Evolutionary conservation across 129 eudicot species (phyloP).

Genomic region (Arctium lappa): DNA sequence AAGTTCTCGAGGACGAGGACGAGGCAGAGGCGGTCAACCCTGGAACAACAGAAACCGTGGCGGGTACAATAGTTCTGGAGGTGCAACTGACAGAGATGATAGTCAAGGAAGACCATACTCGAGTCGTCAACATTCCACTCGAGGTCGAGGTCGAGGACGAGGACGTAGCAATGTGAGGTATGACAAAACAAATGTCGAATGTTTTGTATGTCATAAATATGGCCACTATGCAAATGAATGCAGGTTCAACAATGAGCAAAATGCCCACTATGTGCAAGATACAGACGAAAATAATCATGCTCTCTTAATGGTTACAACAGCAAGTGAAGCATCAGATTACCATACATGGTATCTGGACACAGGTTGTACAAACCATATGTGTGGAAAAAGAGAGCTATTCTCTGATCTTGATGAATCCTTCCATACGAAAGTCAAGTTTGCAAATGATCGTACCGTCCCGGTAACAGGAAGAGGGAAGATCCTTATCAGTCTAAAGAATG

Average conservation of each 20-base stretch:
- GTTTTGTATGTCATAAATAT: not conserved
- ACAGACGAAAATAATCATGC: too few relatives aligned
- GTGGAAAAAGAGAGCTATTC: too few relatives aligned
- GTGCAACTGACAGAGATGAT: not conserved
- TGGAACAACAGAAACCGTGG: not conserved
- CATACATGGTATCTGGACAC: constrained; percentile 18
- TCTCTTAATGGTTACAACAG: not conserved
- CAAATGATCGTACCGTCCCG: too few relatives aligned
- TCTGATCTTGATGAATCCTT: too few relatives aligned
- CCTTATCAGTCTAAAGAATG: too few relatives aligned
- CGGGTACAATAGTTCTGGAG: not conserved
- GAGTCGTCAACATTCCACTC: not conserved
- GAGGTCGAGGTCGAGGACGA: not conserved
- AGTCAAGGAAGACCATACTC: not conserved
- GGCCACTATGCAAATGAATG: too few relatives aligned
- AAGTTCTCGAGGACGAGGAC: not conserved
- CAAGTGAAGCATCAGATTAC: not conserved
- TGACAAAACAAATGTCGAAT: not conserved
- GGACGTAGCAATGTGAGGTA: not conserved
- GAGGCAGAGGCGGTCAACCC: not conserved
- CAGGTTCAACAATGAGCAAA: too few relatives aligned
- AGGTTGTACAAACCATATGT: too few relatives aligned
- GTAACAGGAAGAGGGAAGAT: too few relatives aligned
- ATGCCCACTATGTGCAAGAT: too few relatives aligned
- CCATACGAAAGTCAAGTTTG: too few relatives aligned